phyloP scores from a whole-genome alignment of 768 basidiomycete species.

The Trametes meyenii region DNA sequence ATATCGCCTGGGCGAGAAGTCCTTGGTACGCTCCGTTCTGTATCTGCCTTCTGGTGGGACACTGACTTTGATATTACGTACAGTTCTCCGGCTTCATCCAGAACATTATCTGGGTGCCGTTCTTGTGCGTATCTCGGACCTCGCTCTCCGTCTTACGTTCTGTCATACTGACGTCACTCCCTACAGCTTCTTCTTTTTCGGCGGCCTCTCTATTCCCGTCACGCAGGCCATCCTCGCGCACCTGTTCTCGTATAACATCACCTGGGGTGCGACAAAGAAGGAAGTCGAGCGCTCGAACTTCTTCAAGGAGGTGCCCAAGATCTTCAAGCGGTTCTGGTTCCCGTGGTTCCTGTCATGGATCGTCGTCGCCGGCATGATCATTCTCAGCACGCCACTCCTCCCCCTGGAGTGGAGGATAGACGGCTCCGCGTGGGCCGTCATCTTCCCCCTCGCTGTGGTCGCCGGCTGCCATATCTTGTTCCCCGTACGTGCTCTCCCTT shows the following conservation, averaged over 20 bases:
- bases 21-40: slow-evolving; percentile 24
- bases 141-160: background rate
- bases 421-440: slow-evolving; percentile 67
- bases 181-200: slow-evolving; percentile 75
- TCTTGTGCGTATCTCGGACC: slow-evolving; percentile 35
- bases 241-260: slow-evolving; percentile 75
- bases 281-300: slow-evolving; percentile 89
- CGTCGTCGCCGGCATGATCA: slow-evolving; percentile 56
- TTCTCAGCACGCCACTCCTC: slow-evolving; percentile 56
- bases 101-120: slow-evolving; percentile 44
- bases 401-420: slow-evolving; percentile 69
- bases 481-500: slow-evolving; percentile 55
- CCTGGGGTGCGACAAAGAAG: slow-evolving; percentile 81
- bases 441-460: slow-evolving; percentile 72
- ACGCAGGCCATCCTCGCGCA: slow-evolving; percentile 66
- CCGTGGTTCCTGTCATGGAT: slow-evolving; percentile 58
- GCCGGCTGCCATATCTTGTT: slow-evolving; percentile 70
- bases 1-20: slow-evolving; percentile 61
- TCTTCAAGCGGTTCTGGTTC: slow-evolving; percentile 79
- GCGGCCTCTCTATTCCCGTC: slow-evolving; percentile 73
- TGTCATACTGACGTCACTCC: slow-evolving; percentile 3
- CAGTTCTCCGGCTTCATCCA: slow-evolving; percentile 33
- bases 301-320: slow-evolving; percentile 87
- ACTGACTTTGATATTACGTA: background rate
- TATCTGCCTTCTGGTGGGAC: background rate